These are phyloP conservation scores for Penicillium silybi DNA, from an alignment of 495 filamentous ascomycete genomes.

Conservation along the genomic window DNA sequence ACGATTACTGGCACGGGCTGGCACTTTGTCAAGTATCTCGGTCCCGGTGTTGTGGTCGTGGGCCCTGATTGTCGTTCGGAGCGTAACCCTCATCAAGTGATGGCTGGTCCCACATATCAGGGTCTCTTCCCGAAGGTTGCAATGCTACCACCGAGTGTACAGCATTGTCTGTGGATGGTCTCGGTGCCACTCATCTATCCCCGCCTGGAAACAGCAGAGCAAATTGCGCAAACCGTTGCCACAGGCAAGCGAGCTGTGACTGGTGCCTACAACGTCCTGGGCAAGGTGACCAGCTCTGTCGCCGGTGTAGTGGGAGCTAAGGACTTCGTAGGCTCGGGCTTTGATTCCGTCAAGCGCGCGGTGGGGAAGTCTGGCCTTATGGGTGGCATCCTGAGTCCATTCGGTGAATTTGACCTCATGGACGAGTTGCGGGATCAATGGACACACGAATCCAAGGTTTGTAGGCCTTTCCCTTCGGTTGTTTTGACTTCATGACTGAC, in stretches of 20 bases:
- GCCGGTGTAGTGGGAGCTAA: conserved; percentile 94
- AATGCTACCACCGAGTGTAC: conserved; percentile 83
- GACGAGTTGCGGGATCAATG: conserved; percentile 95
- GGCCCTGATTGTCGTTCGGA: conserved; percentile 91
- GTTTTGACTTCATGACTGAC: conserved; percentile 7
- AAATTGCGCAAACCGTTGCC: conserved; percentile 81
- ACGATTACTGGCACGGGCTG: conserved; percentile 95
- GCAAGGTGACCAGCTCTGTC: conserved; percentile 89
- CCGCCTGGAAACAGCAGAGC: conserved; percentile 84
- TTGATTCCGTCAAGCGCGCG: conserved; percentile 90
- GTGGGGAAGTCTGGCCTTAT: conserved; percentile 93
- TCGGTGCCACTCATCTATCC: conserved; percentile 90
- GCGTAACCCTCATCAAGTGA: conserved; percentile 82
- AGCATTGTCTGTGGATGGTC: conserved; percentile 95
- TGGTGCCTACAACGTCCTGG: conserved; percentile 88
- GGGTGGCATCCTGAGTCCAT: conserved; percentile 89
- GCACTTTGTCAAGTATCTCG: conserved; percentile 97
- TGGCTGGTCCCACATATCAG: conserved; percentile 96
- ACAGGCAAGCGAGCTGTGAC: conserved; percentile 96
- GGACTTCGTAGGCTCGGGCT: conserved; percentile 83
- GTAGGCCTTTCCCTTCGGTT: neutral
- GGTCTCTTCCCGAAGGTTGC: conserved; percentile 95
- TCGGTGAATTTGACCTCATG: conserved; percentile 92
- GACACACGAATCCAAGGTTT: conserved; percentile 92
- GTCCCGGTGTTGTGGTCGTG: conserved; percentile 83